Percentiles rank a stretch among this genome's conserved stretches.
phyloP scores from a whole-genome alignment of 1,139 yeast genomes.

The Scheffersomyces illinoinensis region DNA sequence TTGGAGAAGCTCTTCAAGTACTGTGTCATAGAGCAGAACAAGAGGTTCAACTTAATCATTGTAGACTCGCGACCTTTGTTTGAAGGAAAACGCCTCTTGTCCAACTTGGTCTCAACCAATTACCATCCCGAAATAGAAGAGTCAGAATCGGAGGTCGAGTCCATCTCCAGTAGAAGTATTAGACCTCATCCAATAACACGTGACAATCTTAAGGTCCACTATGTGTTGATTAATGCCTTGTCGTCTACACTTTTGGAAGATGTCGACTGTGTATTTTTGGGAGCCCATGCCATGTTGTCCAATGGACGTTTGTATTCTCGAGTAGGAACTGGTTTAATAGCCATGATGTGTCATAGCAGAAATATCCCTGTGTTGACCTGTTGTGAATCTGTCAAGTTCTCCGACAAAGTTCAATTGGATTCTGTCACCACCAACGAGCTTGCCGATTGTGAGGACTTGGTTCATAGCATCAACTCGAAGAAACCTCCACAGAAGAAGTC shows the following conservation, averaged over 20 bases:
- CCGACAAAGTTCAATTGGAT: constrained; percentile 94
- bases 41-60: constrained; percentile 75
- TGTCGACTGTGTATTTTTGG: constrained; percentile 87
- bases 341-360: constrained; percentile 85
- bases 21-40: constrained; percentile 62
- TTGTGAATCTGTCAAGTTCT: constrained; percentile 92
- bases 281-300: constrained; percentile 96
- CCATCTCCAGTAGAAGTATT: constrained; percentile 9
- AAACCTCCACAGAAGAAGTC: constrained; percentile 64
- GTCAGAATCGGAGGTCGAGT: constrained; percentile 50
- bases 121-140: constrained; percentile 32
- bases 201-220: constrained; percentile 43
- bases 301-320: constrained; percentile 92
- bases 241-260: constrained; percentile 74
- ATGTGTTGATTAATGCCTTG: constrained; percentile 77
- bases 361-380: constrained; percentile 93
- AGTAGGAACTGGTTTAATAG: constrained; percentile 92
- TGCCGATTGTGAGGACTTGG: constrained; percentile 79
- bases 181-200: constrained; percentile 31
- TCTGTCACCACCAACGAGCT: constrained; percentile 92
- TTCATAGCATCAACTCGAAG: constrained; percentile 44
- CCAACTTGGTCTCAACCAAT: constrained; percentile 48
- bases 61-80: constrained; percentile 96
- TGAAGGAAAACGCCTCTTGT: constrained; percentile 83
- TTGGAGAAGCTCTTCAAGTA: constrained; percentile 72